Percentiles rank a stretch among this genome's conserved stretches.
phyloP scores from a whole-genome alignment of 306 rosid genomes.

The Amphicarpaea edgeworthii region DNA sequence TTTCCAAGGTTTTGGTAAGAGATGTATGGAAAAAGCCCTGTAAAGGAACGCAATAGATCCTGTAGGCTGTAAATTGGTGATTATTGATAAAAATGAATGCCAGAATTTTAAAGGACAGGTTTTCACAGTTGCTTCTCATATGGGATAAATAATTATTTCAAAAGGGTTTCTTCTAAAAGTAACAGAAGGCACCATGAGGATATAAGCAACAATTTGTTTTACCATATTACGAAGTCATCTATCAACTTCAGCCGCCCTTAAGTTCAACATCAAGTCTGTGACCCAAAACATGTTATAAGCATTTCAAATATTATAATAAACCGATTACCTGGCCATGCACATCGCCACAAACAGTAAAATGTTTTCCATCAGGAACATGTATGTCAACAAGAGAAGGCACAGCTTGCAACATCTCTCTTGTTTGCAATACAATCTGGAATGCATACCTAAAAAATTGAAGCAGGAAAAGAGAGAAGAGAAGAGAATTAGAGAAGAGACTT shows the following conservation, averaged over 20 bases:
- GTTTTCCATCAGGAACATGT: conserved; percentile 75
- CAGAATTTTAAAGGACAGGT: neutral
- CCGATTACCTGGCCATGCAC: conserved; percentile 96
- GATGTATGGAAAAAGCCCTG: neutral
- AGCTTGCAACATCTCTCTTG: conserved; percentile 73
- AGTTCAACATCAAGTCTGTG: conserved; percentile 23
- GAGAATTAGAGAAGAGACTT: conserved; percentile 36
- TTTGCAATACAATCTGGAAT: conserved; percentile 94
- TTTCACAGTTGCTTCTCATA: neutral
- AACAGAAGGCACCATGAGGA: conserved; percentile 14
- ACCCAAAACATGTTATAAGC: conserved; percentile 25
- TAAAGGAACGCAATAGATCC: neutral
- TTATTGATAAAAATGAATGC: neutral
- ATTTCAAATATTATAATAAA: conserved; percentile 38
- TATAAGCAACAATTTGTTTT: conserved; percentile 6
- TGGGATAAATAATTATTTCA: conserved; percentile 1
- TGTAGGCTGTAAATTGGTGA: conserved; percentile 3
- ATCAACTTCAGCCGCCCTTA: conserved; percentile 19
- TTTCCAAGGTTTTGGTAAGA: neutral
- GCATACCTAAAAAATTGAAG: conserved; percentile 73
- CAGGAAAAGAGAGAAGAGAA: conserved; percentile 37
- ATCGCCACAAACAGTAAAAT: conserved; percentile 96
- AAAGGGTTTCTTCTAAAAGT: neutral
- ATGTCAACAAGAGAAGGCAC: conserved; percentile 95
- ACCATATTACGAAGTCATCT: conserved; percentile 8